Conservation (phyloP, 768 basidiomycete genomes). For the Lactarius quietus region DNA sequence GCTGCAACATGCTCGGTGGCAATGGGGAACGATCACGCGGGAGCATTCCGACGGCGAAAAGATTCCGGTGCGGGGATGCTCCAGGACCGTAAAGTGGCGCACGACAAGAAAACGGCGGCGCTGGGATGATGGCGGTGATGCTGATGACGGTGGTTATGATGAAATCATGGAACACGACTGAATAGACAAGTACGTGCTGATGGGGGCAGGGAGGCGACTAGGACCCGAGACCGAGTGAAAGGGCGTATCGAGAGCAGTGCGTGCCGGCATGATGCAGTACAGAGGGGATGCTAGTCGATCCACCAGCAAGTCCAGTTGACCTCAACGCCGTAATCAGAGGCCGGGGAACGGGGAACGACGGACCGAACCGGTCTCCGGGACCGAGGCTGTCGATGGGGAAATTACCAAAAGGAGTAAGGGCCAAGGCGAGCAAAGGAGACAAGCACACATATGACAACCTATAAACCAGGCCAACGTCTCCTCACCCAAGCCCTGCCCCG, state of each 20-base stretch:
- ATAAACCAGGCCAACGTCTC: conserved; percentile 9
- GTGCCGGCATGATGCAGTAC: not conserved
- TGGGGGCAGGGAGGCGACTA: too few relatives aligned
- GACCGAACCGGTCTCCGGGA: not conserved
- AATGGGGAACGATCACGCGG: conserved; percentile 2
- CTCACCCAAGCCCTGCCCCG: not conserved
- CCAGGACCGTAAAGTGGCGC: not conserved
- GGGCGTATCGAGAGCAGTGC: too few relatives aligned
- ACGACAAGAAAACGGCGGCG: too few relatives aligned
- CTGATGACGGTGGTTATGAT: not conserved
- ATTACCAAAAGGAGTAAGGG: not conserved
- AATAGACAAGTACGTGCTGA: too few relatives aligned
- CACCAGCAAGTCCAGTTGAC: conserved; percentile 7
- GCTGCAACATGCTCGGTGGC: conserved; percentile 3
- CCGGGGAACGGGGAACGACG: conserved; percentile 2
- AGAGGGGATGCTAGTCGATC: conserved; percentile 4
- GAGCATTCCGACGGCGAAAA: not conserved
- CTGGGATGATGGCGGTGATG: not conserved
- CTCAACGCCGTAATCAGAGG: not conserved
- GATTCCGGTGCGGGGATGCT: not conserved
- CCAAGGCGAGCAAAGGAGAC: not conserved
- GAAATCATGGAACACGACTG: not conserved
- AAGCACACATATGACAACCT: not conserved
- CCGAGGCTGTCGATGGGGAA: not conserved
- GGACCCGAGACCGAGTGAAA: too few relatives aligned